A percentile compares a stretch with the other conserved stretches of the same genome.
Conservation (phyloP, 768 basidiomycete species). For the Boletus tomentosulus region DNA sequence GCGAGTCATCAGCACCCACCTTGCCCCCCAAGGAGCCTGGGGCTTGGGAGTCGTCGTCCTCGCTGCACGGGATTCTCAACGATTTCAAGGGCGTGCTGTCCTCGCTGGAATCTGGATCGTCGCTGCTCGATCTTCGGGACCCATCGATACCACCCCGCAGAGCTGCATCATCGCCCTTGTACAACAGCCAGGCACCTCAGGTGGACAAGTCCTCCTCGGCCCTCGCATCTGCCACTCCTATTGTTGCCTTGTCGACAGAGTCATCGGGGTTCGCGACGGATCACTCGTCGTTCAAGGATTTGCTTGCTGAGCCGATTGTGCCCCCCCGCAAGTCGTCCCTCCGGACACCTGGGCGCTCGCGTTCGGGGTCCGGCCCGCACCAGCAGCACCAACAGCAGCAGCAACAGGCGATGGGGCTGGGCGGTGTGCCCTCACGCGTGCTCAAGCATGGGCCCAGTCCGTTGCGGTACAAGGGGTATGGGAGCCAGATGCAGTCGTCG, state of each 20-base stretch:
- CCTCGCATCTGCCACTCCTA: constrained; percentile 15
- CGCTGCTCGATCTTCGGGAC: constrained; percentile 60
- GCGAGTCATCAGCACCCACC: constrained; percentile 34
- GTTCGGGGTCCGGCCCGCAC: constrained; percentile 27
- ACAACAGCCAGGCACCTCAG: constrained; percentile 19
- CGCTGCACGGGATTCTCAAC: constrained; percentile 59
- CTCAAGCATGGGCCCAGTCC: constrained; percentile 40
- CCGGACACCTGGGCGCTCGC: constrained; percentile 29
- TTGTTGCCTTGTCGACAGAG: constrained; percentile 24
- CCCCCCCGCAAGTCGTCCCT: constrained; percentile 31
- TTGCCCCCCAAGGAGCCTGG: constrained; percentile 32
- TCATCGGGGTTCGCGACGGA: constrained; percentile 17
- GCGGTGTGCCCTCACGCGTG: constrained; percentile 31
- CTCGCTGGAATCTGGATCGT: constrained; percentile 50
- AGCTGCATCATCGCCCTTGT: constrained; percentile 32
- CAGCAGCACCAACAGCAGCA: constrained; percentile 26
- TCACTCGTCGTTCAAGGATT: constrained; percentile 46
- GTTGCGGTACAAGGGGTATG: constrained; percentile 40
- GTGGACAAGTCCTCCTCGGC: constrained; percentile 21
- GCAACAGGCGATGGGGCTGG: constrained; percentile 15
- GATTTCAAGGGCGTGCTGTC: constrained; percentile 73
- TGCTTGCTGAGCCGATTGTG: constrained; percentile 31
- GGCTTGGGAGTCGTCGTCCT: constrained; percentile 40
- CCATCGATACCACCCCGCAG: constrained; percentile 57
- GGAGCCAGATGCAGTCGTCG: constrained; percentile 33